Conservation (phyloP, 2,329 filamentous ascomycete genomes). For the Fusarium concolor region DNA sequence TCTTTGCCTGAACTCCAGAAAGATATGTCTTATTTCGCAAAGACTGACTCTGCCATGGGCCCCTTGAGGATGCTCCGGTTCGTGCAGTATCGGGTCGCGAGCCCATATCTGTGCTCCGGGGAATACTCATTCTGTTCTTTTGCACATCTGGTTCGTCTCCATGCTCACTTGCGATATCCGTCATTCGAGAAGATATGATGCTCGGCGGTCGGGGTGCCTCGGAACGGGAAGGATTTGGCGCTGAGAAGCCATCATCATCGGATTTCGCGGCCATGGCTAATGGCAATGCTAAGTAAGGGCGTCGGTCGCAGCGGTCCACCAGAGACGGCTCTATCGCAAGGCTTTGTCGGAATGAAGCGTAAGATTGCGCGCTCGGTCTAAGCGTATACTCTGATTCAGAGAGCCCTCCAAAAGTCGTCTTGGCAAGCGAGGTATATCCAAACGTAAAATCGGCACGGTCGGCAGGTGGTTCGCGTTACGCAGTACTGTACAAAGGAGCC, state of each 20-base stretch:
- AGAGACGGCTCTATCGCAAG: slow-evolving; percentile 28
- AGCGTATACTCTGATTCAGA: slow-evolving; percentile 16
- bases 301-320: slow-evolving; percentile 29
- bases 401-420: slow-evolving; percentile 5
- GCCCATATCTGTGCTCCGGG: slow-evolving; percentile 56
- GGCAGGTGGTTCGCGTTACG: slow-evolving; percentile 44
- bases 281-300: slow-evolving; percentile 27
- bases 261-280: slow-evolving; percentile 51
- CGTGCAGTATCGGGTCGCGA: slow-evolving; percentile 67
- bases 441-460: slow-evolving; percentile 42
- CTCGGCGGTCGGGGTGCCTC: slow-evolving; percentile 66
- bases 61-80: slow-evolving; percentile 57
- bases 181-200: slow-evolving; percentile 79
- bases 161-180: slow-evolving; percentile 70
- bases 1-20: slow-evolving; percentile 58
- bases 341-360: slow-evolving; percentile 13
- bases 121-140: slow-evolving; percentile 43
- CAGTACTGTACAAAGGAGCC: slow-evolving; percentile 37
- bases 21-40: slow-evolving; percentile 63
- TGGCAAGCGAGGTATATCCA: slow-evolving; percentile 25
- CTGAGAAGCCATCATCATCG: slow-evolving; percentile 55
- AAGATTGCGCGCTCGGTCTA: slow-evolving; percentile 15
- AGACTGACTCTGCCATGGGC: slow-evolving; percentile 65
- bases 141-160: slow-evolving; percentile 58
- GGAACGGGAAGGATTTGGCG: slow-evolving; percentile 55